These are phyloP conservation scores for Colletotrichum viniferum DNA, from an alignment of 2,329 filamentous ascomycete genomes.

Conservation along the genomic window DNA sequence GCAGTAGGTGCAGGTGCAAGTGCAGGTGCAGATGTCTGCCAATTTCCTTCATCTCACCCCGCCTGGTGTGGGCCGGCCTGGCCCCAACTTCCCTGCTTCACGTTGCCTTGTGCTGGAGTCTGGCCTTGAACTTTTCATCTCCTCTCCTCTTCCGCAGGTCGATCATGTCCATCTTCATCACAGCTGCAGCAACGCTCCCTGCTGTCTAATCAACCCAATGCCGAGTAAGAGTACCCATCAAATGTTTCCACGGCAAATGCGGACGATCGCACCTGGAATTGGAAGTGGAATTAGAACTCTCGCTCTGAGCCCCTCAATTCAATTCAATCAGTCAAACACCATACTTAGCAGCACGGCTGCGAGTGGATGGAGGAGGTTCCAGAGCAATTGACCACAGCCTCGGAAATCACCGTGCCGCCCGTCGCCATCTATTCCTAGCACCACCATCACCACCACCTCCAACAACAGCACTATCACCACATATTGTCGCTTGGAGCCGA, in stretches of 20 bases:
- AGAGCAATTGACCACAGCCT: neutral
- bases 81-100: neutral
- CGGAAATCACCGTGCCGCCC: neutral
- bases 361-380: neutral
- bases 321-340: neutral
- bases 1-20: neutral
- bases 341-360: neutral
- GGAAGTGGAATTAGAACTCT: neutral
- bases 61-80: neutral
- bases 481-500: neutral
- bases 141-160: neutral
- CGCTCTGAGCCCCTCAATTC: neutral
- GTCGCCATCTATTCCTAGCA: conserved; percentile 7
- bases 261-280: neutral
- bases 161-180: conserved; percentile 19
- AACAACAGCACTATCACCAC: neutral
- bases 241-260: neutral
- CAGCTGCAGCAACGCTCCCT: conserved; percentile 8
- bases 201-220: conserved; percentile 2
- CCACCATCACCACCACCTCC: neutral
- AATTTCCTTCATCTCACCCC: neutral
- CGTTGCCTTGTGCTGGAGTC: conserved; percentile 1
- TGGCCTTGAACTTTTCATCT: conserved; percentile 1
- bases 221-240: neutral
- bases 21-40: neutral